Evolutionary conservation across 225 moss, liverwort and hornwort genomes (phyloP).

Genomic region (Pseudisothecium myosuroides): DNA sequence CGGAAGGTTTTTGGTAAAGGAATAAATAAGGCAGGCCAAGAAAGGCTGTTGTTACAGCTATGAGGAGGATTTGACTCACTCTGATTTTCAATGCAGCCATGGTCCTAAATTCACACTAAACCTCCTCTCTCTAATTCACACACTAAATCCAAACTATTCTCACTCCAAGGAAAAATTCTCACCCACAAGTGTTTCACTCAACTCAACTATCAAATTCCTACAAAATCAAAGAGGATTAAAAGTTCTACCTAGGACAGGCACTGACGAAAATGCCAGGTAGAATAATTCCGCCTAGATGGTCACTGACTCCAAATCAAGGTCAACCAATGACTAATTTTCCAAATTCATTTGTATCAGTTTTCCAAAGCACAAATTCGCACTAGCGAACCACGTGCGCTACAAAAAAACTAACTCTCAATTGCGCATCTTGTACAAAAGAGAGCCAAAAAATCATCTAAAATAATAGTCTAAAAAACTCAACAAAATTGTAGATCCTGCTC

Average conservation of each 20-base stretch:
- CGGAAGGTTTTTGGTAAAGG: background rate
- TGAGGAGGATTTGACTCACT: slow-evolving; percentile 13
- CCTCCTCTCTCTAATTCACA: background rate
- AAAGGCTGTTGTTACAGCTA: background rate
- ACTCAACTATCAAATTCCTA: background rate
- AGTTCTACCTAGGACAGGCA: background rate
- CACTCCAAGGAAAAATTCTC: background rate
- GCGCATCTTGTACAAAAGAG: background rate
- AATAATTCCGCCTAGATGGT: background rate
- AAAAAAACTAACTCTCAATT: background rate
- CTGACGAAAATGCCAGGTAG: background rate
- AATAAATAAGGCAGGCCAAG: slow-evolving; percentile 6
- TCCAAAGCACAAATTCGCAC: background rate
- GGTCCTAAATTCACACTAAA: background rate
- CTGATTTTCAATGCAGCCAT: slow-evolving; percentile 10
- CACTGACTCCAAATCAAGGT: background rate
- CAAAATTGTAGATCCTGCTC: background rate
- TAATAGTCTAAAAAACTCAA: background rate
- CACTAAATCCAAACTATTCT: background rate
- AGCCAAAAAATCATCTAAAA: background rate
- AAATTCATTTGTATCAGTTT: background rate
- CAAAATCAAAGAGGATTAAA: background rate
- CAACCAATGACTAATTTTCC: background rate
- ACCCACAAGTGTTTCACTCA: background rate
- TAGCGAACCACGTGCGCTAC: background rate